Evolutionary conservation across 768 basidiomycete genomes (phyloP), one percentile per base, ranked within the genome.

Genomic region (Pulveroboletus frians): DNA sequence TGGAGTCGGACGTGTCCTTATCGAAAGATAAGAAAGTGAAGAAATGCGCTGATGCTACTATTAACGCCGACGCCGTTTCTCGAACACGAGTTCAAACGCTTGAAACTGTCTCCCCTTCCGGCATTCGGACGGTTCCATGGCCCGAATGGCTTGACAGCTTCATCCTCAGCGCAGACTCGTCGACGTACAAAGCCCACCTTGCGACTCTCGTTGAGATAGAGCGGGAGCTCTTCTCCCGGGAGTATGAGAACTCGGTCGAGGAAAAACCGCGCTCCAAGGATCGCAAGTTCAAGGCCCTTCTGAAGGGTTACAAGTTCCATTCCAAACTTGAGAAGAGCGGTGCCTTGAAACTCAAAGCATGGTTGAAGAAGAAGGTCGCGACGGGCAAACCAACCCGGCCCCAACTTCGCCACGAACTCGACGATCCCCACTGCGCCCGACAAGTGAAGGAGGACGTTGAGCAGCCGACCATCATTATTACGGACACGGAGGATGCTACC

Each of bases 281-380:
- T 23, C 60, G 64, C 39, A 72, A 64, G 54, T 57, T 78, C 11
- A 75, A 73, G 54, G 68, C 69, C 14, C 63, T 75, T 29, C 52
- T 73, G 50, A 77, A 73, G 56, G 72, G 68, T 39, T 70, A 73
- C 58, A 73, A 70, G 41, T 67, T 72, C 32, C 49, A 66, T 39
- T 38, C 60, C 29, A 68, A 69, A 54, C 41, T 45, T 13, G 66
- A 68, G 44, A 62, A 61, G 17, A 60, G 69, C 14, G 73, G 75
- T 13, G 68, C 77, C 5, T 73, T 76, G 39, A 78, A 73, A 53
- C 61, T 86, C 39, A 83, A 79, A 55, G 73, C 77, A 5, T 86
- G 85, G 85, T 66, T 82, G 58, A 80, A 75, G 66, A 79, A 77
- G 53, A 83, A 83, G 52, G 71, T 84, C 26, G 55, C 68, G 8